A percentile compares a stretch with the other conserved stretches of the same genome.
phyloP scores from a whole-genome alignment of 2,329 filamentous ascomycete species.

The Westerdykella sp. region DNA sequence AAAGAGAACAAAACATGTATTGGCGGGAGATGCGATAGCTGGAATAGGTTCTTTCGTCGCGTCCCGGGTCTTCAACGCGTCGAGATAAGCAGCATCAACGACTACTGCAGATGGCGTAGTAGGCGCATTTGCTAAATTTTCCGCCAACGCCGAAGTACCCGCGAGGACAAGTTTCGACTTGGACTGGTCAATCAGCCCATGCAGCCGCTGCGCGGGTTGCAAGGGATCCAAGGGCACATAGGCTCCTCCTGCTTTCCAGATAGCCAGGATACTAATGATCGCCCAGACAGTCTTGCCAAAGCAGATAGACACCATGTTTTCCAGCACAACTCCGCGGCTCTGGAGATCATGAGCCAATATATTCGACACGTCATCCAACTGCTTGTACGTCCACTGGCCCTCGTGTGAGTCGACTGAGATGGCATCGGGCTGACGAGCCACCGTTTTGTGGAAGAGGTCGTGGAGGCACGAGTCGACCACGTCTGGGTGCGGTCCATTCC shows the following conservation, averaged over 20 bases:
- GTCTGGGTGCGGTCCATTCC: too few species aligned
- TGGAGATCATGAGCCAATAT: slow-evolving; percentile 7
- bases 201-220: slow-evolving; percentile 14
- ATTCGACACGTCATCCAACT: slow-evolving; percentile 7
- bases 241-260: slow-evolving; percentile 39
- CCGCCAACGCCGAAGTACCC: slow-evolving; percentile 11
- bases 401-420: too few species aligned
- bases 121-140: slow-evolving; percentile 18
- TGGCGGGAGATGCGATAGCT: too few species aligned
- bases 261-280: slow-evolving; percentile 36
- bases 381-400: slow-evolving; percentile 7
- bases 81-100: too few species aligned
- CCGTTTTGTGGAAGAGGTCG: too few species aligned
- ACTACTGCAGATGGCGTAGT: slow-evolving; percentile 15
- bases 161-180: slow-evolving; percentile 11
- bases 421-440: too few species aligned
- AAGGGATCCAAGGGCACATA: slow-evolving; percentile 39
- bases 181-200: too few species aligned
- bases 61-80: too few species aligned
- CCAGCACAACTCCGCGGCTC: slow-evolving; percentile 5
- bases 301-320: slow-evolving; percentile 12
- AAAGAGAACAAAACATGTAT: too few species aligned
- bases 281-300: slow-evolving; percentile 21
- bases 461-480: too few species aligned
- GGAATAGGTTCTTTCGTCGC: too few species aligned